Evolutionary conservation across 371 early-diverging fungal species (phyloP).

Genomic region (Lichtheimia ramosa): DNA sequence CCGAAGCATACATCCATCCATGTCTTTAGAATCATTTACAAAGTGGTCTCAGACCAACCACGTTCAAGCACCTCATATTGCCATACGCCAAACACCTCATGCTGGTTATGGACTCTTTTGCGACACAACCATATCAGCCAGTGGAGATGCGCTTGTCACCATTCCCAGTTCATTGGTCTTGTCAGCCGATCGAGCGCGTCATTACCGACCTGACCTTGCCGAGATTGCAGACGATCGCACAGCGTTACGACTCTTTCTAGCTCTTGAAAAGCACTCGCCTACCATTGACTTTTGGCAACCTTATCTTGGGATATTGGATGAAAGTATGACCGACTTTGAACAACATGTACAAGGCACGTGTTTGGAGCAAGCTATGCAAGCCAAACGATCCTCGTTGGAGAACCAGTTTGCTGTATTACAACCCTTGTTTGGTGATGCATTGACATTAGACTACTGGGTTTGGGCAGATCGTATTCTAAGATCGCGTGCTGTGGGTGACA

Average conservation of each 20-base stretch:
- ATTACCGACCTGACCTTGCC: background rate
- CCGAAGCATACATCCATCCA: no score
- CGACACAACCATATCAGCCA: background rate
- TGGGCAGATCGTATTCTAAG: slow-evolving; percentile 57
- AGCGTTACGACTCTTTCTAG: slow-evolving; percentile 41
- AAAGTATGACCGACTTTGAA: slow-evolving; percentile 2
- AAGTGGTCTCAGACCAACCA: slow-evolving; percentile 32
- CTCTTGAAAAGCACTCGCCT: slow-evolving; percentile 32
- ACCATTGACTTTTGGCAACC: slow-evolving; percentile 36
- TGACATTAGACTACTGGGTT: slow-evolving; percentile 39
- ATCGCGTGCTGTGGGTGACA: slow-evolving; percentile 48
- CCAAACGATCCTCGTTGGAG: slow-evolving; percentile 33
- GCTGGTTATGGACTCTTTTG: slow-evolving; percentile 24
- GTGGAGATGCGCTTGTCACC: slow-evolving; percentile 14
- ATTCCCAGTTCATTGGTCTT: slow-evolving; percentile 38
- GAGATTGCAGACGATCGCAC: slow-evolving; percentile 15
- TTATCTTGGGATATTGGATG: slow-evolving; percentile 48
- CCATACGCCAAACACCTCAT: slow-evolving; percentile 20
- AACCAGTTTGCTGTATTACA: slow-evolving; percentile 11
- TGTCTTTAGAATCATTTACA: slow-evolving; percentile 12
- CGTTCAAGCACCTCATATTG: slow-evolving; percentile 9
- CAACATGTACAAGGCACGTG: slow-evolving; percentile 35
- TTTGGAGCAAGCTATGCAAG: slow-evolving; percentile 32
- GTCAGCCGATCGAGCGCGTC: slow-evolving; percentile 17
- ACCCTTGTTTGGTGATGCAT: slow-evolving; percentile 11